A percentile compares a stretch with the other conserved stretches of the same genome.
These are phyloP conservation scores for Cajanus cajan DNA, from an alignment of 306 rosid species.

Conservation along the genomic window DNA sequence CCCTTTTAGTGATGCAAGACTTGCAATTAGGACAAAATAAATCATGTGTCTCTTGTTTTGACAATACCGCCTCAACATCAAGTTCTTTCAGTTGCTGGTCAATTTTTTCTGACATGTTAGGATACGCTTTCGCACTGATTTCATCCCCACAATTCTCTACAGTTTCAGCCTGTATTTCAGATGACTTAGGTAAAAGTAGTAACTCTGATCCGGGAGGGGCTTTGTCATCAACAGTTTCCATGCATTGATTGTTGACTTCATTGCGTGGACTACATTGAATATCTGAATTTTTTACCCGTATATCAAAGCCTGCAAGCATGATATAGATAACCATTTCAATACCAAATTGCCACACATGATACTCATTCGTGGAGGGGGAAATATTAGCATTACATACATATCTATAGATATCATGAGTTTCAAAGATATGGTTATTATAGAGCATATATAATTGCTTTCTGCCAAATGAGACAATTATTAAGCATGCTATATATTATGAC, in stretches of 20 bases:
- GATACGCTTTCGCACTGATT: constrained; percentile 1
- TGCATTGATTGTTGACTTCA: not conserved
- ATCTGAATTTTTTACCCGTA: not conserved
- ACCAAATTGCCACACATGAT: not conserved
- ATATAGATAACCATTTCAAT: constrained; percentile 1
- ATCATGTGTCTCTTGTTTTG: constrained; percentile 44
- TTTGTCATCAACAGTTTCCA: not conserved
- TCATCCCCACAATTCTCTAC: not conserved
- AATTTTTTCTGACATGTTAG: constrained; percentile 18
- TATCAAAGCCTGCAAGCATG: constrained; percentile 30
- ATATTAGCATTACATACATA: not conserved
- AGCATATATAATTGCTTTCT: not conserved
- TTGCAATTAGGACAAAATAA: constrained; percentile 45
- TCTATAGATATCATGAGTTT: not conserved
- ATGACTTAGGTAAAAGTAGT: constrained; percentile 17
- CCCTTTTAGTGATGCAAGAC: constrained; percentile 44
- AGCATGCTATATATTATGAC: not conserved
- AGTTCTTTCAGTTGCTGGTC: constrained; percentile 22
- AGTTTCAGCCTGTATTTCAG: constrained; percentile 3
- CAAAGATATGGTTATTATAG: not conserved
- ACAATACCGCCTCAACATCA: constrained; percentile 43
- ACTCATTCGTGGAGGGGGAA: not conserved
- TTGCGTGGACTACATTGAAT: not conserved
- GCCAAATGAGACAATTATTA: not conserved
- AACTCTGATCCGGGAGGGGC: not conserved